These are phyloP conservation scores for Copromyces sp. DNA, from an alignment of 495 filamentous ascomycete genomes.

Conservation along the genomic window DNA sequence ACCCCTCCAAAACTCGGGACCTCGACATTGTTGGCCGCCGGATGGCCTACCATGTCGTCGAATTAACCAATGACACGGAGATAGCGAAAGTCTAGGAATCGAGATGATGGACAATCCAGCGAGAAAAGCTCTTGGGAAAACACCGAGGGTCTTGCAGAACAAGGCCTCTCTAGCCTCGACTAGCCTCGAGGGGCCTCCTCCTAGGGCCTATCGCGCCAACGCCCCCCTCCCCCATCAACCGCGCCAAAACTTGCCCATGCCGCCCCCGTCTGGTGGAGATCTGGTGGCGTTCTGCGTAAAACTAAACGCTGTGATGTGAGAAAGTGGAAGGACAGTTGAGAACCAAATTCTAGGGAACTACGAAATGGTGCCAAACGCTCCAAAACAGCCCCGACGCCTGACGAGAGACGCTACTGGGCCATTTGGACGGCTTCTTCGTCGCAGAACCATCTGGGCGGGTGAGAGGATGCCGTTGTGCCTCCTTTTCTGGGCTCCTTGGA, in stretches of 20 bases:
- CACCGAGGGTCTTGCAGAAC: not conserved
- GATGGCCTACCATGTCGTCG: not conserved
- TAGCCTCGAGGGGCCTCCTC: not conserved
- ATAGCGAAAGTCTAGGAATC: not conserved
- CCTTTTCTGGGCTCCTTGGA: not conserved
- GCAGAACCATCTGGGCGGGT: not conserved
- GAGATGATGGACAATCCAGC: not conserved
- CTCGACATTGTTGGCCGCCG: not conserved
- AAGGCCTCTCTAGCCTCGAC: not conserved
- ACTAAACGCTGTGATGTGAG: not conserved
- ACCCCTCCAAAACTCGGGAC: not conserved
- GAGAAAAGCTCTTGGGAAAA: not conserved
- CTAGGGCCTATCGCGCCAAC: not conserved
- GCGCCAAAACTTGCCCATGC: not conserved
- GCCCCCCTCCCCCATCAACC: not conserved
- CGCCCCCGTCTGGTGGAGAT: not conserved
- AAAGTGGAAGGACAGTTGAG: not conserved
- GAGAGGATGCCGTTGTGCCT: not conserved
- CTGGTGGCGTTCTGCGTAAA: not conserved
- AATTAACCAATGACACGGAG: not conserved
- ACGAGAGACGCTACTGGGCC: not conserved
- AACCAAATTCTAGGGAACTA: not conserved
- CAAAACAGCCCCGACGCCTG: not conserved
- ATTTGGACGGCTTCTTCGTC: not conserved
- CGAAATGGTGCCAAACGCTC: not conserved